Conservation (phyloP, 495 filamentous ascomycete species). For the Aspergillus sparsus region DNA sequence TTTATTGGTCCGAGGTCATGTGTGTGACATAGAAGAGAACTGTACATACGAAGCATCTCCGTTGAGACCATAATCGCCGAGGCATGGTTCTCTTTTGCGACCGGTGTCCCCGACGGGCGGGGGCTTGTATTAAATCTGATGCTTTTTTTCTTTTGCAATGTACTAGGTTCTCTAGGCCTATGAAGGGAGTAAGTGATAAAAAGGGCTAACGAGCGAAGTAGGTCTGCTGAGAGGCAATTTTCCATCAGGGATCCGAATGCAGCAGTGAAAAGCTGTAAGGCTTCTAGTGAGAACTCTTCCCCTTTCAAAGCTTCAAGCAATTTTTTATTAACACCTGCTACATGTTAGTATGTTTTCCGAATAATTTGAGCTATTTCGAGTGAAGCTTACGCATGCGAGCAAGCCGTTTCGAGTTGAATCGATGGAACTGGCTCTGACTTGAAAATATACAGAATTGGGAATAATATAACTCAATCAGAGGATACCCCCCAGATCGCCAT, state of each 20-base stretch:
- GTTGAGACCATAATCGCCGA: slow-evolving; percentile 61
- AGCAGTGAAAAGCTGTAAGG: slow-evolving; percentile 70
- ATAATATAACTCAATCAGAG: slow-evolving; percentile 85
- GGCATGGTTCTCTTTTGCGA: slow-evolving; percentile 34
- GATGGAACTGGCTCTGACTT: slow-evolving; percentile 80
- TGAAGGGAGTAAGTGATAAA: slow-evolving; percentile 94
- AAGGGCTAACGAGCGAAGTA: slow-evolving; percentile 81
- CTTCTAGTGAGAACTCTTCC: slow-evolving; percentile 69
- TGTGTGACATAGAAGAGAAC: slow-evolving; percentile 76
- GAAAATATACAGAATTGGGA: slow-evolving; percentile 85
- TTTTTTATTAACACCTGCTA: slow-evolving; percentile 80
- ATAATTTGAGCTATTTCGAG: neutral
- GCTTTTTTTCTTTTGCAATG: slow-evolving; percentile 55
- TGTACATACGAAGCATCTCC: slow-evolving; percentile 77
- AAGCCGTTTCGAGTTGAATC: slow-evolving; percentile 85
- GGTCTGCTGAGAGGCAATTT: slow-evolving; percentile 75
- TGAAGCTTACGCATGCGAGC: slow-evolving; percentile 80
- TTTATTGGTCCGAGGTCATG: slow-evolving; percentile 64
- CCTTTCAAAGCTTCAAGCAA: slow-evolving; percentile 86
- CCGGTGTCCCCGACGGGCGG: slow-evolving; percentile 29
- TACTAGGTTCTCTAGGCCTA: slow-evolving; percentile 50
- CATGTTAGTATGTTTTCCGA: slow-evolving; percentile 22
- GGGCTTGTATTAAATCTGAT: slow-evolving; percentile 38
- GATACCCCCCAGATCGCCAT: slow-evolving; percentile 75
- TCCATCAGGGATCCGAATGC: slow-evolving; percentile 78